Base-by-base conservation (phyloP, 371 early-diverging fungal genomes). In the Mortierella sp. region DNA sequence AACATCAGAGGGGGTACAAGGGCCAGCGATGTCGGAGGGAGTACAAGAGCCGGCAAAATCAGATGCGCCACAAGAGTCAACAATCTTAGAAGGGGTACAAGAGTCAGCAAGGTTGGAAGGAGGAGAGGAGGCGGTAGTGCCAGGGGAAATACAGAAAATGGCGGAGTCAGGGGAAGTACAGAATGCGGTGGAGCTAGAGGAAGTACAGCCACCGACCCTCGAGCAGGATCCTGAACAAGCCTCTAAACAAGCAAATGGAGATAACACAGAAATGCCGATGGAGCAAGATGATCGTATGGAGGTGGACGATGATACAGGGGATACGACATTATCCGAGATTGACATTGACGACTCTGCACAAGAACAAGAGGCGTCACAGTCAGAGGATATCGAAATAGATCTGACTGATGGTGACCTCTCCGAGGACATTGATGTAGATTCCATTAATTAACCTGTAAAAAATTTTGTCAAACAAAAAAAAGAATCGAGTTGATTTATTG, bases 401-500 rank as follows among this genome's bases (percentile, higher is more conserved):
- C 23, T 43, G 23, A 8, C 58, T 34, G 53, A 53, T 28, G 34
- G 34, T 35, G 37, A 57, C 1, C n/a, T 35, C 8, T 57, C 58
- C 22, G 58, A 57, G 22, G 58, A 57, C 58, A 57, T 57, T 57
- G 58, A 57, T 22, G 37, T 53, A 28, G 53, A 28, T 26, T 53
- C 58, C 22, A 58, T 12, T 5, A 58, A 7, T 26, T 61, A 40
- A 61, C 28, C 13, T 40, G 26, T 32, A 61, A 29, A 43, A 19
- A 49, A n/a, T 13, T n/a, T 31, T 31, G 2, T 32, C 19, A 23
- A 31, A 47, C 15, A 60, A 60, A 37, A 60, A 40, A 19, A 37
- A 37, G n/a, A 2, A n/a, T 10, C n/a, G n/a, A n/a, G n/a, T n/a
- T n/a, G n/a, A 15, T 58, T 40, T 71, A 77, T 40, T 64, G 72